Base-by-base conservation (phyloP, 805 yeast genomes). In the Ogataea dorogensis region DNA sequence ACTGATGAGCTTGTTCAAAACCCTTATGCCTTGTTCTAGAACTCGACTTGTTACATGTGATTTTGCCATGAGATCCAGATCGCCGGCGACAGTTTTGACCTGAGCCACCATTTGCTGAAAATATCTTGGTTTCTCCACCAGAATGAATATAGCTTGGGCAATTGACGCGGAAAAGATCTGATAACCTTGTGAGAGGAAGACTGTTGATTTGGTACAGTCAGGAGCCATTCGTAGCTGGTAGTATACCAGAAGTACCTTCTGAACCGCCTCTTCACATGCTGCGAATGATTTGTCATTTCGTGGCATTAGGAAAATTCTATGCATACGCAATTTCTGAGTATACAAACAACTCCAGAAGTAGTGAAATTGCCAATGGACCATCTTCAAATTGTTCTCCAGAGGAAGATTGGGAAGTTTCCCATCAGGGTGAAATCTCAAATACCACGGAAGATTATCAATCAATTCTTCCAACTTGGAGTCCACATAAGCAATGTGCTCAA, bases 151-250 rank as follows among this genome's bases (percentile, higher is more conserved):
- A 2, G 61, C 52, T 36, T 58, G 65, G 9, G 58, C 49, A 17
- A 59, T 53, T 2, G 61, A 48, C 2, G 63, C 61, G 7, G 63
- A 52, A 42, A 58, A 61, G 0, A 56, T 23, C 32, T 61, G 65
- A 33, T 60, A 59, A 11, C 59, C 58, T 38, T 56, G 61, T 12
- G 62, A 43, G 12, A 59, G 36, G 24, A 59, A 59, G 24, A 48
- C 31, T 2, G 61, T 56, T 17, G 54, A 52, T 35, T 40, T 48
- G 32, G 46, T 30, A 1, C 35, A 16, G 29, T 47, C 51, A 31
- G 49, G 50, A 6, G 43, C 36, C 14, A 44, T 41, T 29, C 58
- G 44, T 16, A 60, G 32, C 22, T 46, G 44, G 29, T 49, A 42
- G 40, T 58, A 60, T 3, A 59, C 62, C 14, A 46, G 36, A 29